phyloP scores from a whole-genome alignment of 2,329 filamentous ascomycete genomes.

The Fusarium miscanthi region DNA sequence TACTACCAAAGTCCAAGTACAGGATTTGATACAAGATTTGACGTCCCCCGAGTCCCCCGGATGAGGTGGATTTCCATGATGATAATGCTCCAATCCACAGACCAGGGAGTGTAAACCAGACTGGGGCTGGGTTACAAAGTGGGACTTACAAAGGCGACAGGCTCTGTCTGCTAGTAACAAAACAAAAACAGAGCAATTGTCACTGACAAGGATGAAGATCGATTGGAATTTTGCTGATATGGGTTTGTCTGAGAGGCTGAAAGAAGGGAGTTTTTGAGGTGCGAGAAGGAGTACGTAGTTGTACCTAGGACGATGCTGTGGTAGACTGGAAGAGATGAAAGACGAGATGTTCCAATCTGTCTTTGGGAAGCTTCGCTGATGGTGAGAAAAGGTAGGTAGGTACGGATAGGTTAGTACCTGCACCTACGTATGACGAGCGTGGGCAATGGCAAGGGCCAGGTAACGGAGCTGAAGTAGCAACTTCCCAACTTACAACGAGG shows the following conservation, averaged over 20 bases:
- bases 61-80: slow-evolving; percentile 26
- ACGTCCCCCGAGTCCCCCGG: slow-evolving; percentile 19
- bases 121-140: slow-evolving; percentile 17
- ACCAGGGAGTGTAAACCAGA: slow-evolving; percentile 17
- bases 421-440: not conserved
- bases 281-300: not conserved
- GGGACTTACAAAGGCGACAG: slow-evolving; percentile 26
- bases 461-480: slow-evolving; percentile 3
- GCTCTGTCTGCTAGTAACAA: slow-evolving; percentile 23
- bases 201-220: slow-evolving; percentile 16
- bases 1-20: not conserved
- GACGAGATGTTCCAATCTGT: not conserved
- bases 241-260: slow-evolving; percentile 14
- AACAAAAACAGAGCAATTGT: slow-evolving; percentile 30
- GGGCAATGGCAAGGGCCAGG: not conserved
- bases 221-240: slow-evolving; percentile 27
- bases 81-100: slow-evolving; percentile 28
- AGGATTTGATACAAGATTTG: slow-evolving; percentile 4
- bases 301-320: not conserved
- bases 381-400: not conserved
- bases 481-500: slow-evolving; percentile 14
- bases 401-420: too few species aligned
- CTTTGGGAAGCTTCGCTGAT: slow-evolving; percentile 20
- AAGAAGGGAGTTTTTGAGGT: slow-evolving; percentile 10
- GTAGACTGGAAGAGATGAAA: not conserved